Conservation (phyloP, 352 stramenopile species). For the Peronospora destructor region DNA sequence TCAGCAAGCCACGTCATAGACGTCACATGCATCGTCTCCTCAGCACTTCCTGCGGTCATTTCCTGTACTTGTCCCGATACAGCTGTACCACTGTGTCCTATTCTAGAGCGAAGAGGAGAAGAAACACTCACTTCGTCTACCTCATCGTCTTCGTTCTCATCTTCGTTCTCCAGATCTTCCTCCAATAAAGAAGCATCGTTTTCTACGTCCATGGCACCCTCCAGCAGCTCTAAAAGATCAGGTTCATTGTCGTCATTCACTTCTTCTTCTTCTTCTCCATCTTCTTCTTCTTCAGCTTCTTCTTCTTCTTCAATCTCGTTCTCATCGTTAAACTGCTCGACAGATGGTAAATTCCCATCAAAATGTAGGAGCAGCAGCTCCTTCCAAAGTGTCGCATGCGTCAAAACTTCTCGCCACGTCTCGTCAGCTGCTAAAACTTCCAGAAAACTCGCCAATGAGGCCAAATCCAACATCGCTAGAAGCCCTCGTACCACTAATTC, state of each 20-base stretch:
- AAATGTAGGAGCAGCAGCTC: constrained; percentile 22
- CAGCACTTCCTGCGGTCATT: neutral
- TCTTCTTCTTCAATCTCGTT: constrained; percentile 10
- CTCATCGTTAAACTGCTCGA: constrained; percentile 23
- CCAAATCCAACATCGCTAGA: constrained; percentile 24
- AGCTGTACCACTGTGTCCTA: neutral
- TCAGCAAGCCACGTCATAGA: constrained; percentile 11
- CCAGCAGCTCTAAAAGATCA: constrained; percentile 15
- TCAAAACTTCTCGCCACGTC: constrained; percentile 21
- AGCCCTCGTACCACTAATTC: constrained; percentile 29
- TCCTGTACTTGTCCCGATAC: neutral
- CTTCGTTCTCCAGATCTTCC: constrained; percentile 16
- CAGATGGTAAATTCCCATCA: constrained; percentile 14
- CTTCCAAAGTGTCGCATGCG: constrained; percentile 22
- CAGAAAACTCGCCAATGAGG: constrained; percentile 23
- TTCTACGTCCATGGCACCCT: constrained; percentile 16
- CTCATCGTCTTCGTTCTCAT: constrained; percentile 9
- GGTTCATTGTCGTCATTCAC: constrained; percentile 7
- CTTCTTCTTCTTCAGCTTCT: constrained; percentile 14
- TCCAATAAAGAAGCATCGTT: constrained; percentile 20
- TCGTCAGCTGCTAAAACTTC: constrained; percentile 25
- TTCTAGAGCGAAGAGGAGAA: constrained; percentile 4
- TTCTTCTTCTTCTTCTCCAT: constrained; percentile 13
- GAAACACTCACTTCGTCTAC: neutral
- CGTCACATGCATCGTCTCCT: constrained; percentile 1